phyloP scores from a whole-genome alignment of 495 filamentous ascomycete species.

The Daldinia loculata region DNA sequence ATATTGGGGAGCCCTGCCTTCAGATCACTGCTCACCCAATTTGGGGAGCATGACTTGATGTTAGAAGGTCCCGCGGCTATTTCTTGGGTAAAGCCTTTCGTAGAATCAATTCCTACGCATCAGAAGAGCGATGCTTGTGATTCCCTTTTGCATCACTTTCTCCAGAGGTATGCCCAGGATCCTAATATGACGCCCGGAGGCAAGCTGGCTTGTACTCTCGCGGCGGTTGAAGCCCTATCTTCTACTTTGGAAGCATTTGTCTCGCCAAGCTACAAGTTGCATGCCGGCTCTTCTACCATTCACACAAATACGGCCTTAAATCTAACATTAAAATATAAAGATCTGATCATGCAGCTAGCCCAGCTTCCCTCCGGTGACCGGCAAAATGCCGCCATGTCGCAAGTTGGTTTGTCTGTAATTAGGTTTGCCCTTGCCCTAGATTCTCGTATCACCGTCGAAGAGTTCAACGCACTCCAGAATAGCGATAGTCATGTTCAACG shows the following conservation, averaged over 20 bases:
- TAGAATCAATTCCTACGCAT: slow-evolving; percentile 75
- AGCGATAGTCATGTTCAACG: slow-evolving; percentile 68
- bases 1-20: slow-evolving; percentile 78
- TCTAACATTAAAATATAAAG: slow-evolving; percentile 57
- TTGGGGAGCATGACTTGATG: slow-evolving; percentile 63
- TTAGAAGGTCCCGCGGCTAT: slow-evolving; percentile 63
- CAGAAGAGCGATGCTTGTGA: slow-evolving; percentile 78
- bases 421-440: slow-evolving; percentile 77
- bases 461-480: slow-evolving; percentile 70
- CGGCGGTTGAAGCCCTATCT: slow-evolving; percentile 56
- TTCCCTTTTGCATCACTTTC: slow-evolving; percentile 71
- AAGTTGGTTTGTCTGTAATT: slow-evolving; percentile 68
- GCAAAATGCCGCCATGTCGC: slow-evolving; percentile 52
- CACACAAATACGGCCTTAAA: slow-evolving; percentile 62
- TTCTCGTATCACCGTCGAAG: slow-evolving; percentile 73
- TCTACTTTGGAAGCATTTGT: slow-evolving; percentile 57
- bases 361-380: slow-evolving; percentile 48
- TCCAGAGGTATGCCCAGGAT: slow-evolving; percentile 69
- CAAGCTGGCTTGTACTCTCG: slow-evolving; percentile 55
- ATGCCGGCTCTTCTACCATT: slow-evolving; percentile 57
- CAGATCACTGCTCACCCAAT: slow-evolving; percentile 64
- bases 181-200: slow-evolving; percentile 46
- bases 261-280: slow-evolving; percentile 49
- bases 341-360: slow-evolving; percentile 54
- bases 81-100: slow-evolving; percentile 77